Conservation (phyloP, 225 moss, liverwort and hornwort genomes). For the Asterella californica region DNA sequence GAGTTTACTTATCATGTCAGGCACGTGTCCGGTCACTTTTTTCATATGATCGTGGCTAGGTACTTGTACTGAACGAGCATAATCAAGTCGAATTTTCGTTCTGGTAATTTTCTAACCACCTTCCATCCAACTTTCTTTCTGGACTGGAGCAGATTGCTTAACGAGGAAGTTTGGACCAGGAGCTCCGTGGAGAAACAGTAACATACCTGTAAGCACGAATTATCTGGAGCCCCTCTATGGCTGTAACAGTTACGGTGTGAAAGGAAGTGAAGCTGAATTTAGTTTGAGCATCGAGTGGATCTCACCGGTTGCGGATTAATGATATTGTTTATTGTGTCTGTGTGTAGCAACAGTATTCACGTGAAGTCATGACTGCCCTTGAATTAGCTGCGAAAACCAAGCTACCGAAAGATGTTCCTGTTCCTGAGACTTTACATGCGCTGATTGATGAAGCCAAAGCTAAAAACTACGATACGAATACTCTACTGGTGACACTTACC, state of each 20-base stretch:
- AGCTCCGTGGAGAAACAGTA: slow-evolving; percentile 58
- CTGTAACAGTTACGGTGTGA: neutral
- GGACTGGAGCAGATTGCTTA: slow-evolving; percentile 64
- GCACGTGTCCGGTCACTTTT: no score
- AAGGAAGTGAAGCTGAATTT: neutral
- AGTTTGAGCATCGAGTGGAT: neutral
- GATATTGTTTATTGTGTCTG: neutral
- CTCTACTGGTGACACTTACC: slow-evolving; percentile 63
- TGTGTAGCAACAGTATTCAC: slow-evolving; percentile 35
- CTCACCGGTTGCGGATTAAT: neutral
- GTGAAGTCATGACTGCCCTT: slow-evolving; percentile 31
- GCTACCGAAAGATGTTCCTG: slow-evolving; percentile 28
- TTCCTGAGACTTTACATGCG: slow-evolving; percentile 78
- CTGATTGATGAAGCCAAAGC: slow-evolving; percentile 71
- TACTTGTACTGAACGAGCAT: neutral
- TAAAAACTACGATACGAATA: slow-evolving; percentile 71
- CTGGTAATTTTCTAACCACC: neutral
- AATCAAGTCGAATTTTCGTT: neutral
- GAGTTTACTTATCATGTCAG: no score
- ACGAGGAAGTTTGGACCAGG: slow-evolving; percentile 84
- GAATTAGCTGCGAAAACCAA: slow-evolving; percentile 40
- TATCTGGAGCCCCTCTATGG: neutral
- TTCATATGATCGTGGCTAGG: neutral
- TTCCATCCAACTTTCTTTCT: slow-evolving; percentile 7
- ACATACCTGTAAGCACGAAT: slow-evolving; percentile 44